A percentile compares a stretch with the other conserved stretches of the same genome.
Evolutionary conservation across 2,329 filamentous ascomycete genomes (phyloP).

Genomic region (Hypoxylon sp.): DNA sequence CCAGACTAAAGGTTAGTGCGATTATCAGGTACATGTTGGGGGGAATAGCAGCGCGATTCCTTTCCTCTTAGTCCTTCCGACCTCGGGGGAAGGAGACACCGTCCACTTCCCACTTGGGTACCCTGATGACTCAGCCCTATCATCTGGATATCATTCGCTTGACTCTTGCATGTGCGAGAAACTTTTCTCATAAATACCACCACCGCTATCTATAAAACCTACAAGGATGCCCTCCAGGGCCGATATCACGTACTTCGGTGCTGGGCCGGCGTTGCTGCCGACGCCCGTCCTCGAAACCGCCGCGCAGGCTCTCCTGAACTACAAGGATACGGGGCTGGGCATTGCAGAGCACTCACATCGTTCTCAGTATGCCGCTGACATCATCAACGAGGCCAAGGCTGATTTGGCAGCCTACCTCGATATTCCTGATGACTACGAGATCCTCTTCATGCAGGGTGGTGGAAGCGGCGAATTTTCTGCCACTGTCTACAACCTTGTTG

Average conservation of each 20-base stretch:
- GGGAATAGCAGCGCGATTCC: conserved; percentile 25
- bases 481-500: conserved; percentile 84
- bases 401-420: conserved; percentile 80
- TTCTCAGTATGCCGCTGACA: conserved; percentile 79
- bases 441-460: conserved; percentile 89
- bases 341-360: conserved; percentile 93
- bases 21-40: conserved; percentile 13
- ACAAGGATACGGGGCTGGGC: conserved; percentile 82
- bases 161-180: not conserved
- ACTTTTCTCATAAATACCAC: not conserved
- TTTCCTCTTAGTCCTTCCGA: conserved; percentile 36
- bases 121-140: conserved; percentile 34
- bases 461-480: conserved; percentile 89
- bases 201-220: not conserved
- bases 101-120: conserved; percentile 28
- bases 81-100: conserved; percentile 39
- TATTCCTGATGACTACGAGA: conserved; percentile 87
- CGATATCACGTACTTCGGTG: conserved; percentile 77
- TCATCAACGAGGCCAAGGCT: conserved; percentile 83
- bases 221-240: conserved; percentile 38
- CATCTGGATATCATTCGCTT: conserved; percentile 6
- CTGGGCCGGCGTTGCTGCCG: conserved; percentile 88
- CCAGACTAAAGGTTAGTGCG: conserved; percentile 28
- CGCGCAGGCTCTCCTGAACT: conserved; percentile 83
- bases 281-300: conserved; percentile 83